phyloP scores from a whole-genome alignment of 176 grass and related monocot genomes.

The Guadua angustifolia region DNA sequence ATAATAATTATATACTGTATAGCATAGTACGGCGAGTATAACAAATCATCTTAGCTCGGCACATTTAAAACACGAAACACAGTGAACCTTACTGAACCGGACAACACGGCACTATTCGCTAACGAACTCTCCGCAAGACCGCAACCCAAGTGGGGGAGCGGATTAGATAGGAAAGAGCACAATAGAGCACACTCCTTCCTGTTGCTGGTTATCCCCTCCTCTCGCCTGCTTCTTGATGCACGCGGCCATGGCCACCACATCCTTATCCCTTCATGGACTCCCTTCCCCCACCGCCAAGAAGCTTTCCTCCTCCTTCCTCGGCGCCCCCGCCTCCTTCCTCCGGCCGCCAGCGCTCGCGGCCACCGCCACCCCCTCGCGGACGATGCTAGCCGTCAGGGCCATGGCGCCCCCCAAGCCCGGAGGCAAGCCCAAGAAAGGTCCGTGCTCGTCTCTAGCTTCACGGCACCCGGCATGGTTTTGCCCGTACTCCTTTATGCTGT shows the following conservation, averaged over 20 bases:
- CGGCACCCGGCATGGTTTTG: background rate
- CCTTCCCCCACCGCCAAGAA: constrained; percentile 57
- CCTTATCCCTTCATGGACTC: constrained; percentile 58
- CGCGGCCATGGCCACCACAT: constrained; percentile 75
- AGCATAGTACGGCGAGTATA: no score
- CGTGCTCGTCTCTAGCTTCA: background rate
- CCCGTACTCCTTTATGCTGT: background rate
- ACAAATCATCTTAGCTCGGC: no score
- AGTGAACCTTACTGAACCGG: no score
- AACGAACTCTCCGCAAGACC: background rate
- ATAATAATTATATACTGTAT: no score
- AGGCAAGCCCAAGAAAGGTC: constrained; percentile 92
- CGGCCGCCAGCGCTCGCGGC: constrained; percentile 37
- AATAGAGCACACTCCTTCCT: background rate
- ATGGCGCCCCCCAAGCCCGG: constrained; percentile 87
- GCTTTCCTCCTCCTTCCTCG: constrained; percentile 68
- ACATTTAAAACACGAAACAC: no score
- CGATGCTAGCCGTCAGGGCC: constrained; percentile 65
- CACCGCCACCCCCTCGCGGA: constrained; percentile 40
- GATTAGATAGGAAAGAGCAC: constrained; percentile 47
- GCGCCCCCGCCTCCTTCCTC: constrained; percentile 42
- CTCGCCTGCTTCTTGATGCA: constrained; percentile 33
- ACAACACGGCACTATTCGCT: no score
- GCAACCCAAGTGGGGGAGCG: background rate
- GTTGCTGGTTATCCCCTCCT: constrained; percentile 28